A percentile compares a stretch with the other conserved stretches of the same genome.
Evolutionary conservation across 805 yeast genomes (phyloP).

Genomic region (Lipomyces orientalis): DNA sequence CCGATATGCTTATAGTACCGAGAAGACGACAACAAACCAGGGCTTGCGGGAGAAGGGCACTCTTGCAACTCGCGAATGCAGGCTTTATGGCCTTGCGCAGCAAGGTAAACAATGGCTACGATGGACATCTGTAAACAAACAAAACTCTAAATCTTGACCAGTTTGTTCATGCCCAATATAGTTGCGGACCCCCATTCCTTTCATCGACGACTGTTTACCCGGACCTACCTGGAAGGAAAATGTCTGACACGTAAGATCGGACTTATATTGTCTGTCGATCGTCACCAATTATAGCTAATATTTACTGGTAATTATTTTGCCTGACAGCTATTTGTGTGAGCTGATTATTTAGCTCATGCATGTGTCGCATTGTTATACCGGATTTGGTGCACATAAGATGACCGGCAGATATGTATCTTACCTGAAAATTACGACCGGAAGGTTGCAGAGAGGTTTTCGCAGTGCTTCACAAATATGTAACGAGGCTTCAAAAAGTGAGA

Average conservation of each 20-base stretch:
- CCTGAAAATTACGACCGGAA: no score
- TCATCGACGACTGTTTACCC: background rate
- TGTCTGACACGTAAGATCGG: background rate
- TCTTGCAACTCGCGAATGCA: background rate
- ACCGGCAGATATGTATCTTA: background rate
- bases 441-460: background rate
- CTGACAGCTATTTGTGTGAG: background rate
- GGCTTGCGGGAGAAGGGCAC: background rate
- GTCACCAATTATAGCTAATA: no score
- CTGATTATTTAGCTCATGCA: background rate
- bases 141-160: background rate
- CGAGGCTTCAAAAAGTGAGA: background rate
- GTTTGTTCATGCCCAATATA: background rate
- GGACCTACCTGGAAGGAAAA: background rate
- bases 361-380: background rate
- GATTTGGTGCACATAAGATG: constrained; percentile 1
- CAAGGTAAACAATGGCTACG: background rate
- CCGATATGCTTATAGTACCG: background rate
- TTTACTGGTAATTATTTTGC: background rate
- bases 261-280: no score
- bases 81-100: background rate
- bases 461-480: background rate
- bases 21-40: background rate
- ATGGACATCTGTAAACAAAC: background rate
- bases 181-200: no score